Evolutionary conservation across 192 early-diverging fungal genomes (phyloP).

Genomic region (Piromyces finnis): DNA sequence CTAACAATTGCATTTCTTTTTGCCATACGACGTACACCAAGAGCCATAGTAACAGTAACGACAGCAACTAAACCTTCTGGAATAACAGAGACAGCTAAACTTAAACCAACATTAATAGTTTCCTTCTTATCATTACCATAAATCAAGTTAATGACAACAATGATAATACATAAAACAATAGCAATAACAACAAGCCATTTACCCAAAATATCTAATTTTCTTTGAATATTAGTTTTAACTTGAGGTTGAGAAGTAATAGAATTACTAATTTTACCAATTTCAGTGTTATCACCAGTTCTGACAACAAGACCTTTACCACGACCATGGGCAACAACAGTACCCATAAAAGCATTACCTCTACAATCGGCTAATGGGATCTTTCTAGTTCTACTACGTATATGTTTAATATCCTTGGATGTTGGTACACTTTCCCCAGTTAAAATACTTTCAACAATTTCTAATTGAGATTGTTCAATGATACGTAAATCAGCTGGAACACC

Average conservation of each 20-base stretch:
- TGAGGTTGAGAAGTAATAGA: constrained; percentile 50
- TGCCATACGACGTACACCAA: constrained; percentile 92
- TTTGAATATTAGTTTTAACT: constrained; percentile 23
- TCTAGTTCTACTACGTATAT: constrained; percentile 43
- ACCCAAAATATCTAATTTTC: constrained; percentile 57
- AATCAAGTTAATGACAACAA: constrained; percentile 58
- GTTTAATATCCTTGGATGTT: constrained; percentile 47
- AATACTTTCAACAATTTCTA: constrained; percentile 82
- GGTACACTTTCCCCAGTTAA: constrained; percentile 82
- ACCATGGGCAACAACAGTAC: constrained; percentile 75
- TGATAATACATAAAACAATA: constrained; percentile 56
- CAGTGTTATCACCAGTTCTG: constrained; percentile 66
- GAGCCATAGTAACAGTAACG: constrained; percentile 90
- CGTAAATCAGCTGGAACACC: constrained; percentile 84
- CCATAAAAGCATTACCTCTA: constrained; percentile 93
- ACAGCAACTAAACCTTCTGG: constrained; percentile 96
- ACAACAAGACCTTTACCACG: constrained; percentile 86
- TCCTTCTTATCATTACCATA: not conserved
- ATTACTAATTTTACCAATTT: constrained; percentile 86
- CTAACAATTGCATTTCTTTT: constrained; percentile 71
- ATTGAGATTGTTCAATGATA: constrained; percentile 53
- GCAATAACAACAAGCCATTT: constrained; percentile 68
- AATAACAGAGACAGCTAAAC: constrained; percentile 88
- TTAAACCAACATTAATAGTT: constrained; percentile 5
- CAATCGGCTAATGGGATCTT: constrained; percentile 73